Conservation (phyloP, 768 basidiomycete species). For the Suillus fuscotomentosus region DNA sequence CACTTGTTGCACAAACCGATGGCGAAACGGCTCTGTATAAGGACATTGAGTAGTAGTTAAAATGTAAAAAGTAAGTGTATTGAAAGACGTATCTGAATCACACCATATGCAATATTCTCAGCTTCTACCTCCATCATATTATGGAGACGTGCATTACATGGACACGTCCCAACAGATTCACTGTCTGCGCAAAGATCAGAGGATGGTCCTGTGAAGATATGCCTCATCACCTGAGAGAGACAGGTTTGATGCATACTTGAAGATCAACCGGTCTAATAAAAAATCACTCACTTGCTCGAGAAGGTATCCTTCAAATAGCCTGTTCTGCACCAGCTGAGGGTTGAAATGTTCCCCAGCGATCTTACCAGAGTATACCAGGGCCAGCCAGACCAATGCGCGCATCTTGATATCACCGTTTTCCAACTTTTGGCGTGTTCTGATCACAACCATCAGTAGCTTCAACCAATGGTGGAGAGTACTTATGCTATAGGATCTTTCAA, state of each 20-base stretch:
- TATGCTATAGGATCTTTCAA: not conserved
- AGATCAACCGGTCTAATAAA: not conserved
- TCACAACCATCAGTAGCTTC: not conserved
- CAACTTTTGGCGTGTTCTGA: conserved; percentile 5
- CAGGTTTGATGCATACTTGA: too few relatives aligned
- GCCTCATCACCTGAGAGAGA: not conserved
- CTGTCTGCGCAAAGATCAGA: not conserved
- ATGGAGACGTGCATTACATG: conserved; percentile 3
- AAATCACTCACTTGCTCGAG: conserved; percentile 1
- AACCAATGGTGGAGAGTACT: not conserved
- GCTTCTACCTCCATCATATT: conserved; percentile 3
- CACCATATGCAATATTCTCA: conserved; percentile 8
- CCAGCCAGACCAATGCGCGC: not conserved
- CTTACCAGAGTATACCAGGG: conserved; percentile 4
- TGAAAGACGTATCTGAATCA: not conserved
- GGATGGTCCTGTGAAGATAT: not conserved
- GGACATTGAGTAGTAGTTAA: too few relatives aligned
- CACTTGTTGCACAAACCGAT: too few relatives aligned
- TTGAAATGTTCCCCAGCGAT: conserved; percentile 5
- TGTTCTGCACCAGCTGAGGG: not conserved
- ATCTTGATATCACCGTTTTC: conserved; percentile 8
- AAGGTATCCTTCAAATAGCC: conserved; percentile 1
- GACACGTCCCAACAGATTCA: not conserved
- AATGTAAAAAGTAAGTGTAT: not conserved
- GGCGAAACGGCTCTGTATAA: too few relatives aligned